A percentile compares a stretch with the other conserved stretches of the same genome.
Conservation (phyloP, 192 early-diverging fungal species). For the Entomortierella chlamydospora region DNA sequence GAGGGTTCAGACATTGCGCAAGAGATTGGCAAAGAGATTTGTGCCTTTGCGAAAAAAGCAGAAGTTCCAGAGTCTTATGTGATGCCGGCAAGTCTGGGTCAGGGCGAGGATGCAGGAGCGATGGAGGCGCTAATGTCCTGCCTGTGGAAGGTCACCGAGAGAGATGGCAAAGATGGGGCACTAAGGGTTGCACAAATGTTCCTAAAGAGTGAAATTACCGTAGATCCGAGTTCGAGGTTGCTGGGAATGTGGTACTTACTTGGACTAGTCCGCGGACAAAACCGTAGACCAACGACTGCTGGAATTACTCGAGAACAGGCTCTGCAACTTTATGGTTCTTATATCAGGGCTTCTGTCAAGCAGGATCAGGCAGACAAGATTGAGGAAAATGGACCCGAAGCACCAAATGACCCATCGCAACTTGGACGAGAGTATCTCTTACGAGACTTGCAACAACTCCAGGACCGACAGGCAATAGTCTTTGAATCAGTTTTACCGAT, state of each 20-base stretch:
- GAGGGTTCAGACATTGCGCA: slow-evolving; percentile 44
- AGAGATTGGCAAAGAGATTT: slow-evolving; percentile 61
- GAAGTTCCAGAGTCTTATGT: slow-evolving; percentile 54
- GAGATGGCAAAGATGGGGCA: slow-evolving; percentile 34
- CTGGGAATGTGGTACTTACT: slow-evolving; percentile 51
- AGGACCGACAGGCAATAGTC: slow-evolving; percentile 54
- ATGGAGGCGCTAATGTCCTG: slow-evolving; percentile 32
- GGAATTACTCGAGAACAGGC: slow-evolving; percentile 52
- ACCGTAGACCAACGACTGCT: background rate
- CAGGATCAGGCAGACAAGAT: slow-evolving; percentile 16
- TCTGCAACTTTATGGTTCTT: slow-evolving; percentile 31
- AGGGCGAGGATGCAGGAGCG: slow-evolving; percentile 7
- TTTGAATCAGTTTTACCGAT: slow-evolving; percentile 58
- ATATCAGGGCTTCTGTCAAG: slow-evolving; percentile 50
- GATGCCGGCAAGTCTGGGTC: slow-evolving; percentile 10
- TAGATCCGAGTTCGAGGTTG: slow-evolving; percentile 8
- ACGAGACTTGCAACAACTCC: slow-evolving; percentile 56
- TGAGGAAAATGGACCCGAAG: slow-evolving; percentile 23
- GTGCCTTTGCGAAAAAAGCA: slow-evolving; percentile 36
- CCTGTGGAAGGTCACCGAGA: slow-evolving; percentile 31
- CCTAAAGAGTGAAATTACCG: slow-evolving; percentile 18
- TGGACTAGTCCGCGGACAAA: slow-evolving; percentile 21
- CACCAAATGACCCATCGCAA: slow-evolving; percentile 5
- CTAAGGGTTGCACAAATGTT: slow-evolving; percentile 35
- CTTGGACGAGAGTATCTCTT: slow-evolving; percentile 53